A percentile compares a stretch with the other conserved stretches of the same genome.
phyloP scores from a whole-genome alignment of 2,329 filamentous ascomycete genomes.

The Rutstroemia sydowiana region DNA sequence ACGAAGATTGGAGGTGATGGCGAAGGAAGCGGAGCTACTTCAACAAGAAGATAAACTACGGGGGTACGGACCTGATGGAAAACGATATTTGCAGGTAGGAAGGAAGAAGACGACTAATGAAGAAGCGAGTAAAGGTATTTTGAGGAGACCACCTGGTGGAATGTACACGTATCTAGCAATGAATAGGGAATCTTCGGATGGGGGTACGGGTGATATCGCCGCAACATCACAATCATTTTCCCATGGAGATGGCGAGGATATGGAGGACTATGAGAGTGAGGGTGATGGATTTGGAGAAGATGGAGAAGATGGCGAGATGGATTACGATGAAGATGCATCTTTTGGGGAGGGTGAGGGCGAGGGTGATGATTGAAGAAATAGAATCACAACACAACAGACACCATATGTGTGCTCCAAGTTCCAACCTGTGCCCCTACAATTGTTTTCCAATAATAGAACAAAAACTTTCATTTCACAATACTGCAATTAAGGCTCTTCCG shows the following conservation, averaged over 20 bases:
- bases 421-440: no score
- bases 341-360: conserved; percentile 1
- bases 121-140: not conserved
- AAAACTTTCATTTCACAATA: no score
- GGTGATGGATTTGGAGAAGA: not conserved
- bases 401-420: no score
- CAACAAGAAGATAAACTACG: conserved; percentile 2
- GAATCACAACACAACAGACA: no score
- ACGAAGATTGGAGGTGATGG: conserved; percentile 19
- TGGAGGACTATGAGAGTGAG: not conserved
- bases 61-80: conserved; percentile 2
- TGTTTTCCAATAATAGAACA: no score
- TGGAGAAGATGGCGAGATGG: not conserved
- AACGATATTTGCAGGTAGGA: conserved; percentile 1
- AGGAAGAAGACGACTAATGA: conserved; percentile 3
- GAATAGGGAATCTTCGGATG: not conserved
- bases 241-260: not conserved
- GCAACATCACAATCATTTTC: conserved; percentile 1
- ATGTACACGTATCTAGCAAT: conserved; percentile 3
- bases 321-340: conserved; percentile 15
- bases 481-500: no score
- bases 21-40: conserved; percentile 13
- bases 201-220: not conserved
- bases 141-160: conserved; percentile 7
- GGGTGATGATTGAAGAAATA: not conserved